These are phyloP conservation scores for Colletotrichum eleusines DNA, from an alignment of 2,329 filamentous ascomycete species.

Conservation along the genomic window DNA sequence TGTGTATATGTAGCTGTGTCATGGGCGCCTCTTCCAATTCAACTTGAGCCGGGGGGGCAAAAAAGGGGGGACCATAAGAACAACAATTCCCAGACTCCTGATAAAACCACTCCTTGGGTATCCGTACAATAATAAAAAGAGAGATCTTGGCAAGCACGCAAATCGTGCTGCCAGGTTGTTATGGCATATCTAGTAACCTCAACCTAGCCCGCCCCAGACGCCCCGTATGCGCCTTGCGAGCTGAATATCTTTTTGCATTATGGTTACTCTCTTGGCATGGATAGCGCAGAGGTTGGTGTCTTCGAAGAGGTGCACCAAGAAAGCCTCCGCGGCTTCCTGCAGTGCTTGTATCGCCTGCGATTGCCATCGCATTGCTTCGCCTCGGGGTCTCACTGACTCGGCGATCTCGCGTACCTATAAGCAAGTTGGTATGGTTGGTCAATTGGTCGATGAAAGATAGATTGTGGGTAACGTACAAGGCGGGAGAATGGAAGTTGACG, in stretches of 20 bases:
- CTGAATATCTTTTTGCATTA: slow-evolving; percentile 98
- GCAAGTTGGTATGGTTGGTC: slow-evolving; percentile 18
- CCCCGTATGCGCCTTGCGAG: slow-evolving; percentile 85
- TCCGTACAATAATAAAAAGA: background rate
- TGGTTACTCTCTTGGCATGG: slow-evolving; percentile 95
- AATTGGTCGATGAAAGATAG: background rate
- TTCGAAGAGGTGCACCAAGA: slow-evolving; percentile 95
- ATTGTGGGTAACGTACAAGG: slow-evolving; percentile 63
- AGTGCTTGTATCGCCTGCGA: slow-evolving; percentile 93
- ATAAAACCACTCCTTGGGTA: slow-evolving; percentile 16
- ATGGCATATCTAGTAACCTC: slow-evolving; percentile 46
- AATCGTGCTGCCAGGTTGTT: too few species aligned
- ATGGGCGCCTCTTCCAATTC: background rate
- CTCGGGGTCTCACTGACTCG: slow-evolving; percentile 69
- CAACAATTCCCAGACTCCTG: slow-evolving; percentile 20
- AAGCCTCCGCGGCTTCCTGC: slow-evolving; percentile 96
- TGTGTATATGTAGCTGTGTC: background rate
- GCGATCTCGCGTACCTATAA: slow-evolving; percentile 78
- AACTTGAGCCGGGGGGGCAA: background rate
- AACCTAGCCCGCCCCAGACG: slow-evolving; percentile 77
- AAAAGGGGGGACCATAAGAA: background rate
- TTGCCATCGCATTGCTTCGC: slow-evolving; percentile 89
- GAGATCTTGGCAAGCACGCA: background rate
- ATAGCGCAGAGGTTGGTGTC: slow-evolving; percentile 96
- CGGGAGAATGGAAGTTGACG: slow-evolving; percentile 84